Evolutionary conservation across 2,329 filamentous ascomycete species (phyloP).

Genomic region (Monilinia fructicola): DNA sequence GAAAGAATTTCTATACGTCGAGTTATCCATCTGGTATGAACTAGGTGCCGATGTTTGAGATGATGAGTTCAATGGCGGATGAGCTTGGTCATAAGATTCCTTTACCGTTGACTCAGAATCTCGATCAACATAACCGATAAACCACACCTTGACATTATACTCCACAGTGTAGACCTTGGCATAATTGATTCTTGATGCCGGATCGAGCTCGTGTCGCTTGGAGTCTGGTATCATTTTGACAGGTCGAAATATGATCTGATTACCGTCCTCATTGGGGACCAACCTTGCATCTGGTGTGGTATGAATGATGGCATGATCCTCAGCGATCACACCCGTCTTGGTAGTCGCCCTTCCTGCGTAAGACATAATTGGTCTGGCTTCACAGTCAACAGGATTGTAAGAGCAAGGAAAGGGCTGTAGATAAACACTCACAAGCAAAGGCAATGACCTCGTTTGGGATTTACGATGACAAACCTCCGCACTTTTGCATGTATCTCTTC

Average conservation of each 20-base stretch:
- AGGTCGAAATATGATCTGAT: constrained; percentile 11
- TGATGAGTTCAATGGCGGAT: background rate
- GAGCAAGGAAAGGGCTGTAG: too few relatives aligned
- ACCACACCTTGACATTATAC: constrained; percentile 34
- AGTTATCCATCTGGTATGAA: background rate
- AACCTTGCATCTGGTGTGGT: background rate
- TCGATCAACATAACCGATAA: constrained; percentile 29
- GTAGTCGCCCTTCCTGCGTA: constrained; percentile 22
- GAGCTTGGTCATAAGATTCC: background rate
- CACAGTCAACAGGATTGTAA: background rate
- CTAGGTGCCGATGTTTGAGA: background rate
- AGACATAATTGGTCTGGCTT: constrained; percentile 22
- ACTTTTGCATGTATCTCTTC: background rate
- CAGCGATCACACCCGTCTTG: constrained; percentile 25
- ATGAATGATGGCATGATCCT: constrained; percentile 22
- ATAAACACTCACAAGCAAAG: constrained; percentile 3
- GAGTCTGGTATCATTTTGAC: constrained; percentile 22
- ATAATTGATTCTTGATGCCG: constrained; percentile 35
- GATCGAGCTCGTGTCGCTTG: constrained; percentile 23
- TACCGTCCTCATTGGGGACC: constrained; percentile 11
- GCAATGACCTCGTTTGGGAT: background rate
- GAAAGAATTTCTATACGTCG: background rate
- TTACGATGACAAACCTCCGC: background rate
- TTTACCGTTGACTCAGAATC: background rate
- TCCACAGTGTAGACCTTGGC: constrained; percentile 38